Conservation (phyloP, 805 yeast species). For the Candida sithepensis region DNA sequence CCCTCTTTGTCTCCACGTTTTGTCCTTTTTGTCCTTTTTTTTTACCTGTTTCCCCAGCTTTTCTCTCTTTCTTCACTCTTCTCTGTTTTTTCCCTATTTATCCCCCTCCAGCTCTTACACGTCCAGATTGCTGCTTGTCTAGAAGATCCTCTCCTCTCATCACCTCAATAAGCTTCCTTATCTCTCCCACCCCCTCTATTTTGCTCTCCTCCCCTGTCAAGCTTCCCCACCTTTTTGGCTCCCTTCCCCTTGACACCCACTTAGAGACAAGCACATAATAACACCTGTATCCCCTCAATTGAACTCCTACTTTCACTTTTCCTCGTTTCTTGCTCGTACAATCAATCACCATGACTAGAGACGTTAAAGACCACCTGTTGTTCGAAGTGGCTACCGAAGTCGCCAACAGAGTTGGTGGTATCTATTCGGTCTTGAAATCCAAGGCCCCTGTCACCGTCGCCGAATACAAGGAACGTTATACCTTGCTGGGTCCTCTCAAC, state of each 20-base stretch:
- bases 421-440: conserved; percentile 92
- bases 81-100: neutral
- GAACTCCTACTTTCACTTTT: neutral
- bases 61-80: neutral
- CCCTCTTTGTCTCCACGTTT: no score
- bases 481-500: conserved; percentile 83
- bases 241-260: no score
- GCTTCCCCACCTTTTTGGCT: no score
- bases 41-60: neutral
- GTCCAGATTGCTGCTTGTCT: no score
- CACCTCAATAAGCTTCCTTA: no score
- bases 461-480: conserved; percentile 84
- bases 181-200: no score
- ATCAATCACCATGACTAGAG: conserved; percentile 58
- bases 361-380: conserved; percentile 78
- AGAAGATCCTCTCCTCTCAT: no score
- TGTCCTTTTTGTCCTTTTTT: neutral
- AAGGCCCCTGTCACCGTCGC: conserved; percentile 96
- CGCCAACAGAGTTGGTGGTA: conserved; percentile 97
- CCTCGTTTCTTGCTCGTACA: neutral
- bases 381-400: conserved; percentile 97
- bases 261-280: no score
- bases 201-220: no score
- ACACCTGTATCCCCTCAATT: no score
- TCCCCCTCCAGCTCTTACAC: no score